Evolutionary conservation across 768 basidiomycete genomes (phyloP), one percentile per base, ranked within the genome.

Genomic region (Pulveroboletus sp.): DNA sequence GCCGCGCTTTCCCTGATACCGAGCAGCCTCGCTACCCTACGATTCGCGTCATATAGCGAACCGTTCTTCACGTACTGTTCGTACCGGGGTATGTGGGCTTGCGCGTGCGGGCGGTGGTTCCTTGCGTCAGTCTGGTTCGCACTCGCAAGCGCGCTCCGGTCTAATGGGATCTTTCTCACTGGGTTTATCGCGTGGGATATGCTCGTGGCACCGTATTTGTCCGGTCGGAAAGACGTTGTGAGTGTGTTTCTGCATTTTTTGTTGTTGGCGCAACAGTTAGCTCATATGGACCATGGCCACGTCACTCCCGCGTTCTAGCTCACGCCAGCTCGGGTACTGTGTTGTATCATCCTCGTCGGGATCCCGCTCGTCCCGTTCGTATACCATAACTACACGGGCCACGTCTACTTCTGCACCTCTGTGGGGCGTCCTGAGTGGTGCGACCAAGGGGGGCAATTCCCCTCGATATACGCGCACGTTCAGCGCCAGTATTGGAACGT

Each of bases 401-500:
- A 88, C 63, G 40, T 57, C 17, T 58, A 70, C 0, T 94, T 93
- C 64, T 99, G 95, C 67, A 41, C 47, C 14, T 40, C 55, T 27
- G 4, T 49, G 51, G 26, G 49, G 30, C 55, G 60, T 27, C 66
- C 71, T 8, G 60, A 45, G 5, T 98, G 94, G 94, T 97, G 95
- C 67, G 46, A 64, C 3, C 48, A 11, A 3, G 42, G 17, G 6
- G 51, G 64, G 0, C 36, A 63, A 21, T 60, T 82, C 6, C 92
- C 93, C 0, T 79, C 81, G 12, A 82, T 91, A 48, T 99, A 98
- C 66, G 71, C 79, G 9, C 80, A 90, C 61, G 87, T 88, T 2
- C 95, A 99, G 64, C 70, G 69, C 5, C 73, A 77, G 46, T 97
- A 98, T 66, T 99, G 95, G 96, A 76, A 87, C 63, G 71, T 78